A percentile compares a stretch with the other conserved stretches of the same genome.
Conservation (phyloP, 1,139 yeast genomes). For the Yamadazyma epiphylla region DNA sequence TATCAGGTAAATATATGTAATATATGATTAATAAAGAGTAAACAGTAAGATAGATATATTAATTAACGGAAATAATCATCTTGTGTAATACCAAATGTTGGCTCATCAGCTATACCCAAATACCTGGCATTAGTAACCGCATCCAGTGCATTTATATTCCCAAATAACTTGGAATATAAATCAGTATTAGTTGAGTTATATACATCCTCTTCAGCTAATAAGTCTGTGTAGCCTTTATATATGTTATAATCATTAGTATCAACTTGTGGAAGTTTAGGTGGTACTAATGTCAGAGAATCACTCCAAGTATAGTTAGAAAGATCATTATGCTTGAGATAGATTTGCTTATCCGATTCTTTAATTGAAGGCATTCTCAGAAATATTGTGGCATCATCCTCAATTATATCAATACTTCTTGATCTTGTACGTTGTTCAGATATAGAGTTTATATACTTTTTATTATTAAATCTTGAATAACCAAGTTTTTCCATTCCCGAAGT, state of each 20-base stretch:
- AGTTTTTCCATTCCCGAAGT: constrained; percentile 32
- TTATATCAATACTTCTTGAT: not conserved
- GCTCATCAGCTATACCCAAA: constrained; percentile 24
- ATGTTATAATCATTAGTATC: constrained; percentile 2
- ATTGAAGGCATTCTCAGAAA: constrained; percentile 8
- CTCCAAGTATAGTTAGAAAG: constrained; percentile 4
- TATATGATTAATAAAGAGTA: too few relatives aligned
- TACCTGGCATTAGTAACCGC: constrained; percentile 20
- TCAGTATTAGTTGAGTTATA: constrained; percentile 14
- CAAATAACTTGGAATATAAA: constrained; percentile 4
- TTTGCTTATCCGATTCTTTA: constrained; percentile 7
- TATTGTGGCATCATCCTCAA: constrained; percentile 2
- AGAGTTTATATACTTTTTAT: not conserved
- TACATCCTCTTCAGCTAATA: constrained; percentile 12
- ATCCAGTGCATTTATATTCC: constrained; percentile 13
- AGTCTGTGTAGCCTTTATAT: constrained; percentile 7
- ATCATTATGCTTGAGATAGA: constrained; percentile 10
- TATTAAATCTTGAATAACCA: constrained; percentile 16
- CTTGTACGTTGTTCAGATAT: not conserved
- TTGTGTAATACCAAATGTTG: constrained; percentile 20
- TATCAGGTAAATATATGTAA: too few relatives aligned
- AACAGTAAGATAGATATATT: too few relatives aligned
- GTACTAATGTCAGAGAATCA: not conserved
- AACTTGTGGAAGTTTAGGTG: constrained; percentile 1
- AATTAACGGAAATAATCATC: constrained; percentile 29